Conservation (phyloP, 441 rosid genomes). For the Euphorbia schlechtendalii region DNA sequence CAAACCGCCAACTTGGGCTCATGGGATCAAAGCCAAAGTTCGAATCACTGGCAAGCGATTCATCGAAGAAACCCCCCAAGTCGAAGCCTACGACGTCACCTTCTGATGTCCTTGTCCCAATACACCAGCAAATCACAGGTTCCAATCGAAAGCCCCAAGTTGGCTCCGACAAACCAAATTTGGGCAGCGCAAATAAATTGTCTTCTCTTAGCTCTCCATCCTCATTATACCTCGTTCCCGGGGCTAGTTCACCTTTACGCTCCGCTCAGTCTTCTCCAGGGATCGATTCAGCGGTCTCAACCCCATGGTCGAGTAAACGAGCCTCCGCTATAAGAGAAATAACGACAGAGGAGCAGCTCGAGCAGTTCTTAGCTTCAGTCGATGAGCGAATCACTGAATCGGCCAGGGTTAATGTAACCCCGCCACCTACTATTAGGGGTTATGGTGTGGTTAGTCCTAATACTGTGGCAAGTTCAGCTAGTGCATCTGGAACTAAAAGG, state of each 20-base stretch:
- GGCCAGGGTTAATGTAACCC: constrained; percentile 65
- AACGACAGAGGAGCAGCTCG: constrained; percentile 72
- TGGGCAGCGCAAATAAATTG: constrained; percentile 42
- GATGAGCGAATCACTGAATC: constrained; percentile 72
- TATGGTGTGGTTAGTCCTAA: constrained; percentile 63
- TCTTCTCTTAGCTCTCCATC: constrained; percentile 53
- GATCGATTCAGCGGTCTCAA: constrained; percentile 48
- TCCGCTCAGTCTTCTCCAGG: constrained; percentile 58
- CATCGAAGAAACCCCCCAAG: constrained; percentile 59
- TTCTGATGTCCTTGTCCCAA: constrained; percentile 69
- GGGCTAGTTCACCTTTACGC: constrained; percentile 41
- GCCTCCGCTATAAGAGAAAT: constrained; percentile 50
- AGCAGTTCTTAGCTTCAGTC: constrained; percentile 70
- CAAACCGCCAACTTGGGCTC: constrained; percentile 64
- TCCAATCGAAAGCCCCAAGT: constrained; percentile 45
- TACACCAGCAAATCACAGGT: constrained; percentile 54
- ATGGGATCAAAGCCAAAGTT: constrained; percentile 63
- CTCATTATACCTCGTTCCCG: constrained; percentile 59
- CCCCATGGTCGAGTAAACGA: constrained; percentile 79
- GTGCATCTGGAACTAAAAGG: constrained; percentile 75
- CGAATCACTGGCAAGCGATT: constrained; percentile 39
- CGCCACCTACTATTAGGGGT: constrained; percentile 64
- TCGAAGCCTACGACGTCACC: constrained; percentile 42
- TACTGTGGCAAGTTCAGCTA: constrained; percentile 60
- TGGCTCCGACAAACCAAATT: constrained; percentile 44